Percentiles rank a stretch among this genome's conserved stretches.
These are phyloP conservation scores for Sporothrix protearum DNA, from an alignment of 2,329 filamentous ascomycete species.

Conservation along the genomic window DNA sequence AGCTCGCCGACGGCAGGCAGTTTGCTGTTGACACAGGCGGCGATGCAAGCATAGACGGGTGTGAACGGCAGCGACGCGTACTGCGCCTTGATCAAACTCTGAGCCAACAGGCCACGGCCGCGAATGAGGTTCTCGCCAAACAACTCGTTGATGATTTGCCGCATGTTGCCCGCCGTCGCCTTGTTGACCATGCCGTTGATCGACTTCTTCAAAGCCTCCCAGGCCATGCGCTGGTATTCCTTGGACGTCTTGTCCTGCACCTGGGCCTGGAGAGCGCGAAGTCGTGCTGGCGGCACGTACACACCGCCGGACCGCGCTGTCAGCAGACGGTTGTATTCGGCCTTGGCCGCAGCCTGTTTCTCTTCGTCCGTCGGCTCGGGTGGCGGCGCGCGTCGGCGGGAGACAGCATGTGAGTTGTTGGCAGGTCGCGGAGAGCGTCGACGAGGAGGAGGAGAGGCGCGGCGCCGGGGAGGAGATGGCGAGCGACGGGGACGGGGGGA, in stretches of 20 bases:
- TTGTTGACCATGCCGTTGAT: slow-evolving; percentile 99
- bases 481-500: slow-evolving; percentile 12
- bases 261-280: slow-evolving; percentile 89
- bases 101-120: slow-evolving; percentile 86
- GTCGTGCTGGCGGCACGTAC: slow-evolving; percentile 88
- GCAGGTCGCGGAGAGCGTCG: slow-evolving; percentile 14
- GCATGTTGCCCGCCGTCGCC: slow-evolving; percentile 97
- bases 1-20: slow-evolving; percentile 91
- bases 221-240: slow-evolving; percentile 98
- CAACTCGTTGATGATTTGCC: slow-evolving; percentile 91
- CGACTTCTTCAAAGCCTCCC: slow-evolving; percentile 97
- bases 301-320: slow-evolving; percentile 92
- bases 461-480: background rate
- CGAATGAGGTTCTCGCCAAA: slow-evolving; percentile 93
- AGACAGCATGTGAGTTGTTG: background rate
- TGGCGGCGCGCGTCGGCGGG: slow-evolving; percentile 32
- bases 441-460: background rate
- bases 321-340: slow-evolving; percentile 88
- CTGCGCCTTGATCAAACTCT: slow-evolving; percentile 98
- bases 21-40: slow-evolving; percentile 95
- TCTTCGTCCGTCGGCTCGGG: slow-evolving; percentile 65
- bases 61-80: slow-evolving; percentile 94
- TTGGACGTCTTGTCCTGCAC: slow-evolving; percentile 96
- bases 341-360: slow-evolving; percentile 83
- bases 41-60: slow-evolving; percentile 93